Evolutionary conservation across 805 yeast species (phyloP).

Genomic region (Schwanniomyces vanrijiae): DNA sequence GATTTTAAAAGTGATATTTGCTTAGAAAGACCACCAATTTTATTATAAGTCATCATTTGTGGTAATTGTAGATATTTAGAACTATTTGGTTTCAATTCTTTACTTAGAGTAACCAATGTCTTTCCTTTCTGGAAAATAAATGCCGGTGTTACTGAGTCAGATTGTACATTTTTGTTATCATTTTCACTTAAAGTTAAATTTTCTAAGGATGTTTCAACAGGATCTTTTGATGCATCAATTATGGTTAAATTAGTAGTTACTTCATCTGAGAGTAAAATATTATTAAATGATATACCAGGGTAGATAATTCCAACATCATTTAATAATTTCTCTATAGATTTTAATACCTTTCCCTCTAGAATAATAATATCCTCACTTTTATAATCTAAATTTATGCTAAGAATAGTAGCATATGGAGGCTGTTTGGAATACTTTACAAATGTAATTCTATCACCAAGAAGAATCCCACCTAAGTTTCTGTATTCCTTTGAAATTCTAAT

Average conservation of each 20-base stretch:
- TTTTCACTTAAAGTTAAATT: conserved; percentile 30
- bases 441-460: conserved; percentile 49
- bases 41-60: conserved; percentile 42
- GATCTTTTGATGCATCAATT: conserved; percentile 25
- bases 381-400: conserved; percentile 12
- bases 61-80: conserved; percentile 46
- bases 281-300: conserved; percentile 49
- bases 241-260: conserved; percentile 23
- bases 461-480: conserved; percentile 36
- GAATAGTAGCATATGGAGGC: conserved; percentile 39
- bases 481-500: conserved; percentile 23
- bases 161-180: conserved; percentile 1
- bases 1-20: conserved; percentile 63
- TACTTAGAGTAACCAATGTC: conserved; percentile 6
- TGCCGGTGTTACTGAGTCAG: conserved; percentile 44
- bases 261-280: conserved; percentile 18
- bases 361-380: conserved; percentile 4
- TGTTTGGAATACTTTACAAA: conserved; percentile 47
- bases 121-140: conserved; percentile 37
- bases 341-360: conserved; percentile 12
- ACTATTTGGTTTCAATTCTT: conserved; percentile 14
- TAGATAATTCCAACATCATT: conserved; percentile 59
- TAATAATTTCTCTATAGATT: conserved; percentile 39
- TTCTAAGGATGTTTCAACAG: conserved; percentile 36
- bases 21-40: conserved; percentile 75